Evolutionary conservation across 2,329 filamentous ascomycete species (phyloP), one percentile per base, ranked within the genome.

Genomic region (Verticillium nonalfalfae): DNA sequence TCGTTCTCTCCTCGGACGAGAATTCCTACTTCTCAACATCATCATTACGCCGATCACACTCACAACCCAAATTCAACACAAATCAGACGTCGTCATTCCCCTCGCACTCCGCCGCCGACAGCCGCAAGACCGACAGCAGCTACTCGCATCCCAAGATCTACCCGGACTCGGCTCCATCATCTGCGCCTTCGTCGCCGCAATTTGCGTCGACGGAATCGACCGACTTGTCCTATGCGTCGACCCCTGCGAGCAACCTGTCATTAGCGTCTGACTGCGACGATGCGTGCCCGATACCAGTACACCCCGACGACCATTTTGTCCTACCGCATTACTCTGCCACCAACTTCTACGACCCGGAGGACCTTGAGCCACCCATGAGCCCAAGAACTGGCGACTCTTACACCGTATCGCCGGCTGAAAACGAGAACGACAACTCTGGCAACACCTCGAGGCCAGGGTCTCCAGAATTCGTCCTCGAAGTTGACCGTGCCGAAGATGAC

Each of bases 401-500:
- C 62, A 77, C 77, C 0, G 72, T 78, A n/a, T 85, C 84, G 4
- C 80, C 81, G 14, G 75, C 78, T n/a, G 54, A 35, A n/a, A 81
- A 83, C 35, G 35, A 36, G 33, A 79, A 81, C 55, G 81, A 84
- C 50, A 76, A 73, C 33, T 83, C 85, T 4, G 75, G 75, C 33
- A 69, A 73, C 61, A 77, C 81, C n/a, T 81, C 83, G 13, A 78
- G 82, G 40, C 84, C 87, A 5, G 85, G 84, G 62, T 84, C 83
- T 1, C 81, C 87, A 15, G 77, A 84, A 35, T 67, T 80, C 35
- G 26, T 64, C 9, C 57, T 65, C 11, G 63, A 65, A 3, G 76
- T 76, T 9, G 83, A 87, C 56, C 82, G 87, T 36, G 89, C 90
- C 9, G 89, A 90, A 66, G 93, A 97, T 68, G 93, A 97, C 73